Conservation (phyloP, 2,329 filamentous ascomycete species). For the Beauveria brongniartii region DNA sequence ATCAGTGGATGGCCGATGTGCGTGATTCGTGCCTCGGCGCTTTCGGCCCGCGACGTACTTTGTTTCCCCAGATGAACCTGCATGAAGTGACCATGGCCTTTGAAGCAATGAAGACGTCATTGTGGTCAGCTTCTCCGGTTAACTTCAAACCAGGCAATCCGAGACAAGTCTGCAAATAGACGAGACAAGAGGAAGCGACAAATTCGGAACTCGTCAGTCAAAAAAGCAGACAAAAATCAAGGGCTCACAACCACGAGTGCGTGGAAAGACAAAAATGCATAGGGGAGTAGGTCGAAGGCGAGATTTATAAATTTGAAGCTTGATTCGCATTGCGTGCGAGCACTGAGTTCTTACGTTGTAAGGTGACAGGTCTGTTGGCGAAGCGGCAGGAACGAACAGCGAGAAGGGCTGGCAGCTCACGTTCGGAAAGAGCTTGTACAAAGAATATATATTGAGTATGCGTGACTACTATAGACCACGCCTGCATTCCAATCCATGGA, state of each 20-base stretch:
- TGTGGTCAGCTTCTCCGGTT: neutral
- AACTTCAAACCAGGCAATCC: neutral
- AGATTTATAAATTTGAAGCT: neutral
- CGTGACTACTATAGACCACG: neutral
- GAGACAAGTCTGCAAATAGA: neutral
- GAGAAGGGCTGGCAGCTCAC: neutral
- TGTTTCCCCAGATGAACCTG: neutral
- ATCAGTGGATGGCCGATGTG: neutral
- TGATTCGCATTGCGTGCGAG: neutral
- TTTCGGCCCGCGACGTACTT: neutral
- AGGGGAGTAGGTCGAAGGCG: neutral
- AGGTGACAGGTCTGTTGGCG: too few relatives aligned
- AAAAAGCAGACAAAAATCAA: neutral
- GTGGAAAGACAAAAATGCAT: neutral
- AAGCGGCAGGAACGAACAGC: neutral
- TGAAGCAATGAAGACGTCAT: constrained; percentile 6
- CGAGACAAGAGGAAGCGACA: neutral
- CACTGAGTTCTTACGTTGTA: neutral
- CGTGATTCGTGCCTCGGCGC: neutral
- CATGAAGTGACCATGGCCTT: constrained; percentile 8
- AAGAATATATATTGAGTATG: neutral
- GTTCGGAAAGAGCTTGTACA: neutral
- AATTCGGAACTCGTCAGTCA: neutral
- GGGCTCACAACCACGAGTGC: neutral
- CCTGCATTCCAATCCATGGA: neutral